Percentiles rank a stretch among this genome's conserved stretches.
Conservation (phyloP, 1,139 yeast species). For the Wickerhamomyces sp. region DNA sequence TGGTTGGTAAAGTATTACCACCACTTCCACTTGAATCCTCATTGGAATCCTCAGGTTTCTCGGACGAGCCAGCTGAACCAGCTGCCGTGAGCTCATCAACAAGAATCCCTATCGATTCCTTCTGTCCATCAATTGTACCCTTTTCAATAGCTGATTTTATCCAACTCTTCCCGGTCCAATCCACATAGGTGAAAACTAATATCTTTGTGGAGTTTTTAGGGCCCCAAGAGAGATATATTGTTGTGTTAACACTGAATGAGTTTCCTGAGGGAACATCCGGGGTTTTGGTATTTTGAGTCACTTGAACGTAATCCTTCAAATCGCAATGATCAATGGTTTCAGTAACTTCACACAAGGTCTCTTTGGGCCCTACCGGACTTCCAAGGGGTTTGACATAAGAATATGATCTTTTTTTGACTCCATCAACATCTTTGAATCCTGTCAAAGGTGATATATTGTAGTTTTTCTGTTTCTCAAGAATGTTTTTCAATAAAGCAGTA, state of each 20-base stretch:
- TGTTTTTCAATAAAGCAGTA: conserved; percentile 42
- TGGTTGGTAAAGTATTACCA: conserved; percentile 27
- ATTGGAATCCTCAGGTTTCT: conserved; percentile 1
- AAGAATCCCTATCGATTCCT: conserved; percentile 46
- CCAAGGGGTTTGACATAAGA: conserved; percentile 73
- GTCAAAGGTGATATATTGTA: conserved; percentile 59
- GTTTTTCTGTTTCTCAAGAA: conserved; percentile 65
- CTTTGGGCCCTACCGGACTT: conserved; percentile 90
- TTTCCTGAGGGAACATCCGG: conserved; percentile 96
- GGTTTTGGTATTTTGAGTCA: conserved; percentile 66
- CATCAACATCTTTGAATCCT: conserved; percentile 32
- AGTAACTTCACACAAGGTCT: conserved; percentile 72
- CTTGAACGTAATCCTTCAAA: conserved; percentile 49
- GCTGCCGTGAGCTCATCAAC: conserved; percentile 36
- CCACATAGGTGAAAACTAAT: conserved; percentile 62
- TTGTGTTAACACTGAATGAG: conserved; percentile 69
- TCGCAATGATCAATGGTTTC: conserved; percentile 65
- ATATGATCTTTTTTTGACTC: conserved; percentile 47
- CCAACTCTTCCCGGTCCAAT: conserved; percentile 67
- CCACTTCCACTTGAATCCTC: conserved; percentile 19
- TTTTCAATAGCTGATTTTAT: conserved; percentile 50
- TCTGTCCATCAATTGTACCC: conserved; percentile 62
- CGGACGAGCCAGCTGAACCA: background rate
- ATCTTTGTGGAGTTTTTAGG: conserved; percentile 60
- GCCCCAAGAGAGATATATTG: conserved; percentile 63